Evolutionary conservation across 106 monocot species (phyloP).

Genomic region (Dioscorea dumetorum): DNA sequence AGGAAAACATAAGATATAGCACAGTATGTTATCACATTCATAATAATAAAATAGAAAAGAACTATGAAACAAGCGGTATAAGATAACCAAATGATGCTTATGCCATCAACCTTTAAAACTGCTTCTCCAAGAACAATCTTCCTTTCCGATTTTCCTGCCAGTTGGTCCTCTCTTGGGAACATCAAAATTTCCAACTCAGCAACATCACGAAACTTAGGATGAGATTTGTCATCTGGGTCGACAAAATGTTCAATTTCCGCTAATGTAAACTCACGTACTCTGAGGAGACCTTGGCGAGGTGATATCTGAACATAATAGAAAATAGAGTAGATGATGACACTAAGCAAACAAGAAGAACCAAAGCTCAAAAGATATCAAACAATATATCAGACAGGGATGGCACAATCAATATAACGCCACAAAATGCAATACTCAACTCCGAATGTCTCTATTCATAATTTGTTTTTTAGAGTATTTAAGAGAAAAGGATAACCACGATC

Average conservation of each 20-base stretch:
- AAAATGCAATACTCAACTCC: too few relatives aligned
- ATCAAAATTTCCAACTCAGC: conserved; percentile 74
- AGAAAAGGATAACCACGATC: too few relatives aligned
- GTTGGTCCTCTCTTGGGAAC: conserved; percentile 84
- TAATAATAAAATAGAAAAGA: neutral
- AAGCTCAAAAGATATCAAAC: too few relatives aligned
- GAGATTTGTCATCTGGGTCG: conserved; percentile 92
- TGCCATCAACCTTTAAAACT: conserved; percentile 51
- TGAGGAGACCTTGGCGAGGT: conserved; percentile 95
- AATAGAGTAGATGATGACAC: too few relatives aligned
- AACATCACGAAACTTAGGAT: conserved; percentile 83
- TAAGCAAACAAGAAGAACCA: too few relatives aligned
- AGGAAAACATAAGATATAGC: neutral
- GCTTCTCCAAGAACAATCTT: conserved; percentile 66
- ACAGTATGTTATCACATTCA: neutral
- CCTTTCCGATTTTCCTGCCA: conserved; percentile 53
- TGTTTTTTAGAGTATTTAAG: too few relatives aligned
- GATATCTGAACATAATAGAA: conserved; percentile 54
- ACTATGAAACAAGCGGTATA: neutral
- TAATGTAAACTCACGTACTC: conserved; percentile 92
- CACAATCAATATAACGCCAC: too few relatives aligned
- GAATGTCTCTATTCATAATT: too few relatives aligned
- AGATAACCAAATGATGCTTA: neutral
- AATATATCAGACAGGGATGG: too few relatives aligned
- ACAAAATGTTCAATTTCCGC: conserved; percentile 99